Conservation (phyloP, 257 asterid species). For the Nicotiana tomentosiformis region DNA sequence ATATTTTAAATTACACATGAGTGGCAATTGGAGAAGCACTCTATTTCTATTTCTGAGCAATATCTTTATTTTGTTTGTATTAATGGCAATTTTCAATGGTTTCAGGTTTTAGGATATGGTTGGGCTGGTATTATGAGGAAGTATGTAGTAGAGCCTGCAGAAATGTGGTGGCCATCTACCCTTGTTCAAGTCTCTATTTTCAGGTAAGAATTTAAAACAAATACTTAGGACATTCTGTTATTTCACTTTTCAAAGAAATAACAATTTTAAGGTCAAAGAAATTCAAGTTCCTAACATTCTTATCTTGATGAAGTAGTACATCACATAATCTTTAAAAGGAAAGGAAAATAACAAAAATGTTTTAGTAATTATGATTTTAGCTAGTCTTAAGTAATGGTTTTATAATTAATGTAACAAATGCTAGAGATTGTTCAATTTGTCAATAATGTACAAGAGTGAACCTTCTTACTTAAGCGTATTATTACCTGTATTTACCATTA, state of each 20-base stretch:
- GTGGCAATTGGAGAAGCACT: not conserved
- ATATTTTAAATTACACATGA: too few relatives aligned
- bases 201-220: conserved; percentile 22
- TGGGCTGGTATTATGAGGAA: conserved; percentile 60
- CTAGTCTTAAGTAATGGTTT: too few relatives aligned
- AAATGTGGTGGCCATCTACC: conserved; percentile 60
- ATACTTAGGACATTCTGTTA: too few relatives aligned
- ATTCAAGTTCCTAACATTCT: not conserved
- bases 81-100: not conserved
- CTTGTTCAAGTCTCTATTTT: conserved; percentile 61
- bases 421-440: not conserved
- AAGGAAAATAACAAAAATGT: too few relatives aligned
- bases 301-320: not conserved
- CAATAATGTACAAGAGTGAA: not conserved
- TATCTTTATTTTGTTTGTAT: not conserved
- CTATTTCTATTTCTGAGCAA: too few relatives aligned
- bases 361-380: too few relatives aligned
- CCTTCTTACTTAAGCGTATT: too few relatives aligned
- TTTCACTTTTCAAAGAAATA: too few relatives aligned
- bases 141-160: conserved; percentile 53
- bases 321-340: not conserved
- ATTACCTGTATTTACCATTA: too few relatives aligned
- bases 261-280: too few relatives aligned
- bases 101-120: conserved; percentile 54
- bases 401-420: too few relatives aligned